phyloP scores from a whole-genome alignment of 192 early-diverging fungal species.

The Entrophospora sp. region DNA sequence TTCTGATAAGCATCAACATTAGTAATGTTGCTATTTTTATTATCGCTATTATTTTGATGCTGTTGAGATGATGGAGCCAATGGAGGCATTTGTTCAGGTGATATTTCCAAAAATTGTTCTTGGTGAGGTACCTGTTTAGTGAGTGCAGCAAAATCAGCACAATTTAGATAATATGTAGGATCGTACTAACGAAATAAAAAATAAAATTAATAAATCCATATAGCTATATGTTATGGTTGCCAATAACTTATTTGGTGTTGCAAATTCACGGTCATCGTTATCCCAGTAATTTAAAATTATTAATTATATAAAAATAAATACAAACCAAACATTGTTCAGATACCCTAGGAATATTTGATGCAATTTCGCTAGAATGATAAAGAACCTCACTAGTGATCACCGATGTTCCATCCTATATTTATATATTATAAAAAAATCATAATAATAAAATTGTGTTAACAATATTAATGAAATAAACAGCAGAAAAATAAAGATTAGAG shows the following conservation, averaged over 20 bases:
- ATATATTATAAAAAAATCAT: background rate
- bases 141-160: constrained; percentile 8
- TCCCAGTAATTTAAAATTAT: too few species aligned
- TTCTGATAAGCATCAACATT: too few species aligned
- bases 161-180: constrained; percentile 12
- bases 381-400: background rate
- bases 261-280: too few species aligned
- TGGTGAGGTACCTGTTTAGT: background rate
- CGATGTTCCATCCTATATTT: background rate
- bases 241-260: too few species aligned
- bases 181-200: constrained; percentile 15
- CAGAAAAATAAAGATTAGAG: background rate
- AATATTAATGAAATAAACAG: too few species aligned
- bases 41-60: too few species aligned
- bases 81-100: background rate
- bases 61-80: background rate
- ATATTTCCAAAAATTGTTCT: background rate
- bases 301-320: background rate
- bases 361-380: background rate
- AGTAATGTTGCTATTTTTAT: too few species aligned
- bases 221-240: too few species aligned
- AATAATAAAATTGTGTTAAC: background rate
- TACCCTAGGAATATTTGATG: background rate
- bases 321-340: constrained; percentile 3
- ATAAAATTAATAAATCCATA: too few species aligned